Base-by-base conservation (phyloP, 129 eudicot species). In the Arctium lappa region DNA sequence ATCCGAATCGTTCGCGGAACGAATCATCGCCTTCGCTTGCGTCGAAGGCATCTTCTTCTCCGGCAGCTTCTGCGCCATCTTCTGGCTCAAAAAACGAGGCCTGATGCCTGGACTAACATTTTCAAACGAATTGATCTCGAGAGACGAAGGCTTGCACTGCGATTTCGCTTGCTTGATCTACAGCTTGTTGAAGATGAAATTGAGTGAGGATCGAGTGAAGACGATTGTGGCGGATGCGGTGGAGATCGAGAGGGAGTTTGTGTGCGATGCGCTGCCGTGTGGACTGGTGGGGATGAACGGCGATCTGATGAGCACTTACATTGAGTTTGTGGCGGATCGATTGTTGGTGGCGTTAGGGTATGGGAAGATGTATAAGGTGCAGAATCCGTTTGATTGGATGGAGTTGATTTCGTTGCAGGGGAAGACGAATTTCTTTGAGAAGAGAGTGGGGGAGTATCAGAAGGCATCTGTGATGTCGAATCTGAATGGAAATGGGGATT, bases 321-420 rank as follows among this genome's bases (percentile, higher is more conserved):
- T 94, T 3, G 88, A 94, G 40, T 94, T 91, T 77, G 98, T 94
- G 7, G 98, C 98, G 0, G 98, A 94, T 79, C 86, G 97, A 63
- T 72, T 94, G 86, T 18, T 94, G 88, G 84, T 53, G 3, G 90
- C 97, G 0, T 80, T 94, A 78, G 98, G 98, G 2, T 90, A 70
- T 27, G 78, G 81, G 38, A 94, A 91, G 72, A 30, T 94, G 84
- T 94, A 94, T 53, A 85, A 90, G 82, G 94, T 75, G 16, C 82
- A 70, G 66, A 94, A 94, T 29, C 98, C 98, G 0, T 94, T 94
- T 88, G 98, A 94, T 87, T 94, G 98, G 98, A 94, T 94, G 98
- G 98, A 94, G 72, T 60, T 94, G 84, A 94, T 94, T 27, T 85
- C 89, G 8, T 77, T 94, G 63, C 98, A 94, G 85, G 98, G 98